Evolutionary conservation across 805 yeast genomes (phyloP), one percentile per base, ranked within the genome.

Genomic region (Wickerhamomyces canadensis): DNA sequence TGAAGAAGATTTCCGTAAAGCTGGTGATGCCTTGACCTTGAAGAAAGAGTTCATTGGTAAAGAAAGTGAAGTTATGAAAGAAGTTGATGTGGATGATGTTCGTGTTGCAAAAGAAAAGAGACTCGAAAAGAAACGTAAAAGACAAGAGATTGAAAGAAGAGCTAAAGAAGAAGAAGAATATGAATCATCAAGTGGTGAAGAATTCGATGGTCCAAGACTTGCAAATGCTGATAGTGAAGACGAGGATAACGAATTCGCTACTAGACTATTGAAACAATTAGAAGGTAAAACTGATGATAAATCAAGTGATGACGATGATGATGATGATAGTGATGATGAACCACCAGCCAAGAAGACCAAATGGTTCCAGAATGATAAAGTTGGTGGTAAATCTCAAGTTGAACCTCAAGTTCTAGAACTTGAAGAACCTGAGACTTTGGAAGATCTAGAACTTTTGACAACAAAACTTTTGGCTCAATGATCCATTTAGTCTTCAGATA

Each of bases 361-460:
- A 45, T 60, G 65, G 64, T 61, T 60, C 49, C 60, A 64, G 43
- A 59, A 57, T 32, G 63, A 62, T 29, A 52, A 50, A 32, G 44
- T 50, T 24, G 55, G 58, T 30, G 62, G 60, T 24, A 56, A 54
- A 35, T 45, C 38, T 16, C 42, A 36, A 18, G 55, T 49, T 15
- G 64, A 57, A 0, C 62, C 53, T 16, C 58, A 58, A 14, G 64
- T 83, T 33, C 65, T 84, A 42, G 96, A 89, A 63, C 68, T 85
- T 32, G 94, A 85, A 49, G 85, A 80, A 51, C 97, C 97, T 13
- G 84, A 86, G 52, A 84, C 95, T 14, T 68, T 93, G 58, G 96
- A 87, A 60, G 98, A 93, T 55, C 72, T 93, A 61, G 98, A 93
- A 68, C 88, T 94, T 34, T 74, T 86, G 65, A 80, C 95, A 3